These are phyloP conservation scores for Phaseolus lunatus DNA, from an alignment of 306 rosid species.

Conservation along the genomic window DNA sequence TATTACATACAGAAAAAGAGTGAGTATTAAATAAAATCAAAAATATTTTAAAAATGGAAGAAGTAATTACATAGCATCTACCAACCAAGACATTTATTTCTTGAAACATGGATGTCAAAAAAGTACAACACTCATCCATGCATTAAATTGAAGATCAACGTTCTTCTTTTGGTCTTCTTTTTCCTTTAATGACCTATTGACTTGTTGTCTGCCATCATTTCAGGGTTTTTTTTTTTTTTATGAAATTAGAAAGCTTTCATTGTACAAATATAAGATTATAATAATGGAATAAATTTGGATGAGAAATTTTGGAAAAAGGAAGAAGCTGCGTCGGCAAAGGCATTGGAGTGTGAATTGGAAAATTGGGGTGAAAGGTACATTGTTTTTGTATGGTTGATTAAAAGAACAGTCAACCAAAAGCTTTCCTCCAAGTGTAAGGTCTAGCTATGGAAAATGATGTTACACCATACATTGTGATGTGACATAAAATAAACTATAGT, in stretches of 20 bases:
- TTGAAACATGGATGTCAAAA: neutral
- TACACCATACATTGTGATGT: neutral
- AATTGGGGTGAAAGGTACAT: neutral
- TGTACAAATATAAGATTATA: neutral
- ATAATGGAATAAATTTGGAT: neutral
- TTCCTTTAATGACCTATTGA: conserved; percentile 7
- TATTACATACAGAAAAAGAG: too few species aligned
- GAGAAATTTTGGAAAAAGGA: neutral
- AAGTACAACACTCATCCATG: neutral
- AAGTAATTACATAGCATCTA: too few species aligned
- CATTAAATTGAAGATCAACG: conserved; percentile 3
- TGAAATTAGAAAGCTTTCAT: too few species aligned
- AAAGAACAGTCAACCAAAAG: conserved; percentile 14
- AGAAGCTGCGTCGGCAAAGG: conserved; percentile 31
- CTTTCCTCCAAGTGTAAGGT: conserved; percentile 25
- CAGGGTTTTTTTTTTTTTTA: neutral
- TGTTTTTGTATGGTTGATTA: neutral
- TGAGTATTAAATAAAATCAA: too few species aligned
- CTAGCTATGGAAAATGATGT: conserved; percentile 8
- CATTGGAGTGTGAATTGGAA: neutral
- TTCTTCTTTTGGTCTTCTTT: neutral
- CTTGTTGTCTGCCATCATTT: conserved; percentile 23
- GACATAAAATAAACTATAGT: neutral
- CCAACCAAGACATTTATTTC: conserved; percentile 3
- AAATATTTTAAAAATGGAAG: too few species aligned